Percentiles rank a stretch among this genome's conserved stretches.
Evolutionary conservation across 352 stramenopile genomes (phyloP).

Genomic region (Phytophthora tubulina): DNA sequence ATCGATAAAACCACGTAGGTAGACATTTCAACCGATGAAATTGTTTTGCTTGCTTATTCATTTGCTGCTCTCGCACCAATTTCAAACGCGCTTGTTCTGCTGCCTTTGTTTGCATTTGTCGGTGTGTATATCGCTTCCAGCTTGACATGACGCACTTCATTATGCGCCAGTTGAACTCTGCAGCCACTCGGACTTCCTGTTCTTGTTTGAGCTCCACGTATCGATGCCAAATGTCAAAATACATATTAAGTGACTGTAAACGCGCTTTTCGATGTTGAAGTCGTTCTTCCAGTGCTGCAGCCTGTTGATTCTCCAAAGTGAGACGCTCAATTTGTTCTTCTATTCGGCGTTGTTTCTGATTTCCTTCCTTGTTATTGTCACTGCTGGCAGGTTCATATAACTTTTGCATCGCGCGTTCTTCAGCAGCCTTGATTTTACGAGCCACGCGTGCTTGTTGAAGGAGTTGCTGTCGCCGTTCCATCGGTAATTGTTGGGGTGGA

Average conservation of each 20-base stretch:
- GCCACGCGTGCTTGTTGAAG: constrained; percentile 35
- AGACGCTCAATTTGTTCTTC: constrained; percentile 51
- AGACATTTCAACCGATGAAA: constrained; percentile 54
- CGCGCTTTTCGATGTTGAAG: constrained; percentile 38
- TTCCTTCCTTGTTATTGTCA: constrained; percentile 40
- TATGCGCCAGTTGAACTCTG: constrained; percentile 35
- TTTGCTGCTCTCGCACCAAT: constrained; percentile 31
- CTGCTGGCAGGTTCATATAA: not conserved
- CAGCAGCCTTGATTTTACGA: constrained; percentile 29
- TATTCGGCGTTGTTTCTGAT: constrained; percentile 38
- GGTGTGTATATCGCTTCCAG: constrained; percentile 35
- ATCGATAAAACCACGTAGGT: constrained; percentile 63
- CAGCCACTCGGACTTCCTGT: constrained; percentile 28
- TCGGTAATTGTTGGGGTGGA: constrained; percentile 33
- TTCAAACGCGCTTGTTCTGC: constrained; percentile 26
- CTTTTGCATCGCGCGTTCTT: constrained; percentile 29
- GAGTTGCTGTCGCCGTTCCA: constrained; percentile 50
- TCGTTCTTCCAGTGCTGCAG: constrained; percentile 36
- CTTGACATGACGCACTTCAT: constrained; percentile 25
- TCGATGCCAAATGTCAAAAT: constrained; percentile 30
- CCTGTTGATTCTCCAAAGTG: constrained; percentile 45
- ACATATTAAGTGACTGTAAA: constrained; percentile 15
- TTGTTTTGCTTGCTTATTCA: constrained; percentile 36
- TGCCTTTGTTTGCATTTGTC: constrained; percentile 10
- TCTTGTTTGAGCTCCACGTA: constrained; percentile 15